Conservation (phyloP, 345 rosid genomes). For the Passiflora organensis region DNA sequence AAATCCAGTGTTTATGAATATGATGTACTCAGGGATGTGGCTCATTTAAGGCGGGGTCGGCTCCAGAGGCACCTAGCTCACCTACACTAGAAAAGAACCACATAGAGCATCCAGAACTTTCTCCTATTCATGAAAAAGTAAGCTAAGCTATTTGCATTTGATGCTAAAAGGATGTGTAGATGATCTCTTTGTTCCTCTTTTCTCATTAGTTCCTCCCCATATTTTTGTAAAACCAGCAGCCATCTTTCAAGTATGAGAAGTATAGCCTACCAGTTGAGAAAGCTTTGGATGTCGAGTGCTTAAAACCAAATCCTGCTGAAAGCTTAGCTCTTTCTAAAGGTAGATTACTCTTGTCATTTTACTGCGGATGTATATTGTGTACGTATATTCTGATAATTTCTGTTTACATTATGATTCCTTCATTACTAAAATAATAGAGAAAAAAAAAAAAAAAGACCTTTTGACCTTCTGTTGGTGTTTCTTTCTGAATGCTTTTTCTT, state of each 20-base stretch:
- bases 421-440: no score
- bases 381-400: no score
- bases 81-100: conserved; percentile 9
- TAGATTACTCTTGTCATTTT: conserved; percentile 6
- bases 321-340: conserved; percentile 38
- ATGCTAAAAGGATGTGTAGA: no score
- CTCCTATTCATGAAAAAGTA: conserved; percentile 39
- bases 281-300: conserved; percentile 35
- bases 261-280: conserved; percentile 34
- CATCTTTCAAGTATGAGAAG: conserved; percentile 27
- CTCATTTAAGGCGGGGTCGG: conserved; percentile 26
- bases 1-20: conserved; percentile 1
- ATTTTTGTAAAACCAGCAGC: conserved; percentile 4
- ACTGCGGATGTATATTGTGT: no score
- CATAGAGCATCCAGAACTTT: conserved; percentile 18
- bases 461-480: no score
- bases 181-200: no score
- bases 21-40: conserved; percentile 32
- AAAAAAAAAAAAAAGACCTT: no score
- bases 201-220: neutral
- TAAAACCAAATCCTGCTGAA: conserved; percentile 33
- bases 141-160: no score
- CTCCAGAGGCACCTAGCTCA: conserved; percentile 16
- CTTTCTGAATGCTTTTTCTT: no score
- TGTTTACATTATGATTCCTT: no score